Evolutionary conservation across 2,329 filamentous ascomycete genomes (phyloP).

Genomic region (Scedosporium boydii): DNA sequence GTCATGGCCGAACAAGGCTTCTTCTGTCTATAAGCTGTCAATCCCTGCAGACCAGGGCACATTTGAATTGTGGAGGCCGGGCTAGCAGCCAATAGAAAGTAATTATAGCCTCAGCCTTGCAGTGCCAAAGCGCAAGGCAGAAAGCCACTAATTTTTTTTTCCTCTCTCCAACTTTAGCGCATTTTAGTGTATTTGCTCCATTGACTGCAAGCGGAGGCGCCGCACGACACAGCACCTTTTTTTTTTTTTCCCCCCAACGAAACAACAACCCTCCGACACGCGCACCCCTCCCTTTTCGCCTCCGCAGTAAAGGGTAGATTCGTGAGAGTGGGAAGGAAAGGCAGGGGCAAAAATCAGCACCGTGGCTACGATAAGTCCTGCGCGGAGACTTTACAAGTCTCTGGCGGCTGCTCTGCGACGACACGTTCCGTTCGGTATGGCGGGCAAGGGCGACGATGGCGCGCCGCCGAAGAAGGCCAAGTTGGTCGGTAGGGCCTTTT

Average conservation of each 20-base stretch:
- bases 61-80: not conserved
- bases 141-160: conserved; percentile 20
- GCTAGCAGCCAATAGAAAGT: not conserved
- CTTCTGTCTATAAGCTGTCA: not conserved
- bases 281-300: not conserved
- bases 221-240: not conserved
- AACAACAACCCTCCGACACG: not conserved
- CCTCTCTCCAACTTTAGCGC: conserved; percentile 8
- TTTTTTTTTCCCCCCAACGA: not conserved
- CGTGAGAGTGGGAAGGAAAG: not conserved
- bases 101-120: not conserved
- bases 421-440: not conserved
- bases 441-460: not conserved
- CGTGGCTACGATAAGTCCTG: not conserved
- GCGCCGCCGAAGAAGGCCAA: conserved; percentile 34
- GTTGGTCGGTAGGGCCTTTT: conserved; percentile 79
- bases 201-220: not conserved
- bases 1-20: no score
- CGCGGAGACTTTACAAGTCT: conserved; percentile 1
- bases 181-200: conserved; percentile 37
- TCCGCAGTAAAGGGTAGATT: not conserved
- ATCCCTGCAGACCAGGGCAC: not conserved
- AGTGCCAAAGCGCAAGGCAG: not conserved
- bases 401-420: conserved; percentile 17
- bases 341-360: not conserved